Percentiles rank a stretch among this genome's conserved stretches.
These are phyloP conservation scores for Leishmania tarentolae DNA, from an alignment of 208 protist species.

Conservation along the genomic window DNA sequence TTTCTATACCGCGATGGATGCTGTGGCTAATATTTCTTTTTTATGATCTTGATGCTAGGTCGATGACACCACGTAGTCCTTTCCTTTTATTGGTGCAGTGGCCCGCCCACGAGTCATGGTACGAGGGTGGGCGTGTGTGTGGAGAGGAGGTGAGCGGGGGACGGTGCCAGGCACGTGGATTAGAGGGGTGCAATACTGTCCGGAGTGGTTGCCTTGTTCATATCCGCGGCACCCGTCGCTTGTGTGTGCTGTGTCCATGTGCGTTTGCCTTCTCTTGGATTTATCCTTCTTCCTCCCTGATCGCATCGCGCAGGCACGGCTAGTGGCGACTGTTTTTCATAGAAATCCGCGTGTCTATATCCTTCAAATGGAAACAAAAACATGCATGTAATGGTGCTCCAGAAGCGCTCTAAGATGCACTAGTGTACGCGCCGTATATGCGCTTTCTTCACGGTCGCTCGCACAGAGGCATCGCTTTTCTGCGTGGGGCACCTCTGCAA, in stretches of 20 bases:
- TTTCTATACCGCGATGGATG: not conserved
- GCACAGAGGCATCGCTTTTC: not conserved
- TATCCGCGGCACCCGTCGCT: not conserved
- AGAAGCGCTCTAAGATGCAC: no score
- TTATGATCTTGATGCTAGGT: not conserved
- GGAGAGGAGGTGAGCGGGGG: no score
- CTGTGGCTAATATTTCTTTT: not conserved
- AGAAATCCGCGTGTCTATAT: not conserved
- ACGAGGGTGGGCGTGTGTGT: not conserved
- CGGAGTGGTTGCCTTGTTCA: not conserved
- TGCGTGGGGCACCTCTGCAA: not conserved
- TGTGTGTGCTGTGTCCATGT: not conserved
- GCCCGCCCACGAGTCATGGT: not conserved
- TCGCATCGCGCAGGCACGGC: slow-evolving; percentile 4
- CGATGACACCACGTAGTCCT: not conserved
- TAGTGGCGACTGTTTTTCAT: not conserved
- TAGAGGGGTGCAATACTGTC: not conserved
- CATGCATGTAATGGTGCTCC: no score
- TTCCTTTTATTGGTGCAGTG: not conserved
- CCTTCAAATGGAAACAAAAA: not conserved
- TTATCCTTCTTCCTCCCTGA: not conserved
- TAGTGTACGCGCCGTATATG: not conserved
- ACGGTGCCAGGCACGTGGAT: not conserved
- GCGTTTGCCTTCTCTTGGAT: not conserved
- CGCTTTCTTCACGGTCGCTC: not conserved